Percentiles rank a stretch among this genome's conserved stretches.
Conservation (phyloP, 106 monocot species). For the Xerophyta viscosa region DNA sequence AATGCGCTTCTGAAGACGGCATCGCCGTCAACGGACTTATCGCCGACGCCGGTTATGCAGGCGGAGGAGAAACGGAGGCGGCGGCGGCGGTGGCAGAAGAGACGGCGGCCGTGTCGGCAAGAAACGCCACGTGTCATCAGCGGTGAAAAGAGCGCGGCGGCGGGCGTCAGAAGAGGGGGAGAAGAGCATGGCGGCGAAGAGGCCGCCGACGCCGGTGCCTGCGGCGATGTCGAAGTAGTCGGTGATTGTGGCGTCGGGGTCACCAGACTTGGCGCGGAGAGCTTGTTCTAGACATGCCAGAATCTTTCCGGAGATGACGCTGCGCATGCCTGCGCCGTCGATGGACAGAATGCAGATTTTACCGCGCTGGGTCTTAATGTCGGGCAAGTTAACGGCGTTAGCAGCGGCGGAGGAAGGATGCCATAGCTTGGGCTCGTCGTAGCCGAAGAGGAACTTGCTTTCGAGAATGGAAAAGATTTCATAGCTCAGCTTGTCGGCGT, state of each 20-base stretch:
- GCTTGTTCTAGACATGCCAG: slow-evolving; percentile 43
- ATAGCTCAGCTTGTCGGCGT: slow-evolving; percentile 87
- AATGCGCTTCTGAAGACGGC: slow-evolving; percentile 18
- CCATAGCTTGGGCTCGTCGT: slow-evolving; percentile 29
- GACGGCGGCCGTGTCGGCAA: slow-evolving; percentile 27
- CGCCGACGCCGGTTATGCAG: slow-evolving; percentile 7
- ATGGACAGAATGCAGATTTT: slow-evolving; percentile 64
- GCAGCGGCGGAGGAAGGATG: slow-evolving; percentile 3
- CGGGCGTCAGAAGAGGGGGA: slow-evolving; percentile 12
- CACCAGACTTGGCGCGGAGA: slow-evolving; percentile 37
- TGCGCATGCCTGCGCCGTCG: slow-evolving; percentile 60
- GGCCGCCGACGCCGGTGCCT: slow-evolving; percentile 61
- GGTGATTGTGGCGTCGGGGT: slow-evolving; percentile 38
- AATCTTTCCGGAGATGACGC: slow-evolving; percentile 44
- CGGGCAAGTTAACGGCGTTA: background rate
- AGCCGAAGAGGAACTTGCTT: slow-evolving; percentile 87
- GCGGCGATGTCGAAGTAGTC: slow-evolving; percentile 65
- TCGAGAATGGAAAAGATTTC: slow-evolving; percentile 96
- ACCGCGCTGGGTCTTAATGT: slow-evolving; percentile 37
- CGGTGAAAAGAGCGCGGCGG: slow-evolving; percentile 20
- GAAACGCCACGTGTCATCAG: slow-evolving; percentile 56
- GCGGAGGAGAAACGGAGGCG: slow-evolving; percentile 2
- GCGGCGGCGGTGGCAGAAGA: slow-evolving; percentile 1
- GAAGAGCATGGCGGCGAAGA: slow-evolving; percentile 69
- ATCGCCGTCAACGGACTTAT: no score